Conservation (phyloP, 495 filamentous ascomycete genomes). For the Penicillium diatomitis region DNA sequence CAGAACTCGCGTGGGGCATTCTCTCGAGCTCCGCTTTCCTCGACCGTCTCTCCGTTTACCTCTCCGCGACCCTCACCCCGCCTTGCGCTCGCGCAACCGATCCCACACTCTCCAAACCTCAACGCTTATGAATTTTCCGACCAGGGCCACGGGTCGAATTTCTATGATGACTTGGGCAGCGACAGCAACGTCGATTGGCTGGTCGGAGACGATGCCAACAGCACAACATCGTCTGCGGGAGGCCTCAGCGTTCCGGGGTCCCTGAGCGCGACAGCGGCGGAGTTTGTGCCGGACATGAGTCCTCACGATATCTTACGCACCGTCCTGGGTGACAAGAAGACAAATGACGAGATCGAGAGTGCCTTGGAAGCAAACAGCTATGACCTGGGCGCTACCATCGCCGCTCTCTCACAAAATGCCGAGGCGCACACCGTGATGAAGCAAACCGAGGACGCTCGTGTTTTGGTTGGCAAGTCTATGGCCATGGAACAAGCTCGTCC, state of each 20-base stretch:
- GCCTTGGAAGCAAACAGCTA: slow-evolving; percentile 85
- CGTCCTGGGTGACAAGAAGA: slow-evolving; percentile 78
- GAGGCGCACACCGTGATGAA: slow-evolving; percentile 23
- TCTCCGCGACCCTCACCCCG: slow-evolving; percentile 91
- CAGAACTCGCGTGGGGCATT: slow-evolving; percentile 59
- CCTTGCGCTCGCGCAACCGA: slow-evolving; percentile 85
- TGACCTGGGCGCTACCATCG: slow-evolving; percentile 83
- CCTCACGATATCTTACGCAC: slow-evolving; percentile 97
- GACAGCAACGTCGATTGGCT: slow-evolving; percentile 92
- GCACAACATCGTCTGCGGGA: slow-evolving; percentile 62
- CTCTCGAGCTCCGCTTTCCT: slow-evolving; percentile 46
- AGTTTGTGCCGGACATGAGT: slow-evolving; percentile 85
- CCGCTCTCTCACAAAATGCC: slow-evolving; percentile 63
- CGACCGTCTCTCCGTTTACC: slow-evolving; percentile 71
- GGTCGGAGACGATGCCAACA: slow-evolving; percentile 79
- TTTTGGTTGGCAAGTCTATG: slow-evolving; percentile 89
- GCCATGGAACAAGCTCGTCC: slow-evolving; percentile 60
- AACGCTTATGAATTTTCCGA: slow-evolving; percentile 90
- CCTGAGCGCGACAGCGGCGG: slow-evolving; percentile 70
- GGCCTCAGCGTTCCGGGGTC: slow-evolving; percentile 51
- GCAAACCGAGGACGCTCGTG: slow-evolving; percentile 33
- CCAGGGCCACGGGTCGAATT: slow-evolving; percentile 65
- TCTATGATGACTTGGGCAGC: slow-evolving; percentile 83
- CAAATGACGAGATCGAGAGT: slow-evolving; percentile 87
- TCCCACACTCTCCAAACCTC: slow-evolving; percentile 88